Evolutionary conservation across 2,329 filamentous ascomycete genomes (phyloP).

Genomic region (Epichloe uncinata): DNA sequence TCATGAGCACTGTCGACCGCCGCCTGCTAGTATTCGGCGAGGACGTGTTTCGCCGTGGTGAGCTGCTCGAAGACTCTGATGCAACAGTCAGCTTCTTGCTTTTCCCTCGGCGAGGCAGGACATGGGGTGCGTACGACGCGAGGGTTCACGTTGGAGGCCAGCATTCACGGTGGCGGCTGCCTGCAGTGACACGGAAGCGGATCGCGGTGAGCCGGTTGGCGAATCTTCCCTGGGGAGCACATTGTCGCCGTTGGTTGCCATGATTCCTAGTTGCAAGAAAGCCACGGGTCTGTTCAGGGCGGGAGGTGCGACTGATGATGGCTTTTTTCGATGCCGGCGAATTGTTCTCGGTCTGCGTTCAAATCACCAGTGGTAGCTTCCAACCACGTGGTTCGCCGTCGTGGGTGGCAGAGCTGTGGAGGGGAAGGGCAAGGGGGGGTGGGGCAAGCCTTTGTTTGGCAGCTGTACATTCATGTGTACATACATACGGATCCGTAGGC

Average conservation of each 20-base stretch:
- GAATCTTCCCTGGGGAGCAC: slow-evolving; percentile 27
- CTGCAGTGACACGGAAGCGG: slow-evolving; percentile 57
- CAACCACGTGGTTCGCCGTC: slow-evolving; percentile 1
- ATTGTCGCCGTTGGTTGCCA: slow-evolving; percentile 19
- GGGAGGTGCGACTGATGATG: background rate
- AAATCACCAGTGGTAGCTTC: background rate
- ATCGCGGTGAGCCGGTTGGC: slow-evolving; percentile 48
- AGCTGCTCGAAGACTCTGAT: slow-evolving; percentile 41
- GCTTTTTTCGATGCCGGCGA: background rate
- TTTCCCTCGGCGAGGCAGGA: background rate
- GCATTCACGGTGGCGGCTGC: slow-evolving; percentile 69
- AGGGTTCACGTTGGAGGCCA: slow-evolving; percentile 53
- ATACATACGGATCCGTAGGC: too few relatives aligned
- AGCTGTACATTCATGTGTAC: too few relatives aligned
- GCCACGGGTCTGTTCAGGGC: background rate
- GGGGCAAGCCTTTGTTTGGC: too few relatives aligned
- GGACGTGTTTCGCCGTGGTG: slow-evolving; percentile 28
- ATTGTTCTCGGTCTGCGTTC: background rate
- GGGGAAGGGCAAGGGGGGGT: too few relatives aligned
- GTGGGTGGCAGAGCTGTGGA: background rate
- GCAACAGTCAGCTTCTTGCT: slow-evolving; percentile 1
- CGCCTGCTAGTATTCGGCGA: slow-evolving; percentile 42
- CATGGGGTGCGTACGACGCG: slow-evolving; percentile 32
- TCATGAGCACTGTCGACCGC: slow-evolving; percentile 58
- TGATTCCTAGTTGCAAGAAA: background rate